Percentiles rank a stretch among this genome's conserved stretches.
Conservation (phyloP, 2,329 filamentous ascomycete species). For the Aureobasidium leucospermi region DNA sequence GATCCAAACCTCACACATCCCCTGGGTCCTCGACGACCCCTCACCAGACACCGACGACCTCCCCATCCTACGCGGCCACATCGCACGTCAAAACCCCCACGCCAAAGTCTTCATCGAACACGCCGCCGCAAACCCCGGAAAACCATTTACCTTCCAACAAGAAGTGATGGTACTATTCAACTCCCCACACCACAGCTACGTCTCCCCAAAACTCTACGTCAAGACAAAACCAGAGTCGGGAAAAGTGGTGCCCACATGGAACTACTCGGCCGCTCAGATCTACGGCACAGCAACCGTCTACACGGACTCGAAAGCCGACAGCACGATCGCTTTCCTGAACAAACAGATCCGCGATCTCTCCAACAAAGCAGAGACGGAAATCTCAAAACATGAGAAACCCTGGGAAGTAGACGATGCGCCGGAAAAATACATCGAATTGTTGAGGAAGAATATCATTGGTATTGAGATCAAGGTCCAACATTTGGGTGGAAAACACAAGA, state of each 20-base stretch:
- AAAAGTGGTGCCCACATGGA: conserved; percentile 66
- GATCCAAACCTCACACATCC: conserved; percentile 55
- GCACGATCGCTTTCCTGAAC: conserved; percentile 43
- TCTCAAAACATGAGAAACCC: conserved; percentile 49
- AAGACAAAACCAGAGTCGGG: conserved; percentile 57
- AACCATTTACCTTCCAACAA: conserved; percentile 29
- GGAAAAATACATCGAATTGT: conserved; percentile 46
- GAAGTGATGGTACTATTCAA: conserved; percentile 60
- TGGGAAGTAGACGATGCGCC: conserved; percentile 56
- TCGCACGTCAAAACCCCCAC: conserved; percentile 58
- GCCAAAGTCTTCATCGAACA: conserved; percentile 51
- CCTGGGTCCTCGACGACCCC: conserved; percentile 45
- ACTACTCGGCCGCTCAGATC: conserved; percentile 58
- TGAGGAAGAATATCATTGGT: conserved; percentile 23
- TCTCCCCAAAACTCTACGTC: conserved; percentile 61
- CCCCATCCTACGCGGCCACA: conserved; percentile 50
- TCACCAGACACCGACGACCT: conserved; percentile 24
- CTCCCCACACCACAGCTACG: conserved; percentile 52
- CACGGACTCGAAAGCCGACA: conserved; percentile 40
- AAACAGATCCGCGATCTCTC: conserved; percentile 49
- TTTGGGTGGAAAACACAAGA: conserved; percentile 58
- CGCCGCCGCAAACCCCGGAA: conserved; percentile 15
- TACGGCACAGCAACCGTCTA: conserved; percentile 53
- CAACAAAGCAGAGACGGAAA: conserved; percentile 41
- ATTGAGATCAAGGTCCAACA: conserved; percentile 51